Base-by-base conservation (phyloP, 441 rosid genomes). In the Pelargonium exstipulatum region DNA sequence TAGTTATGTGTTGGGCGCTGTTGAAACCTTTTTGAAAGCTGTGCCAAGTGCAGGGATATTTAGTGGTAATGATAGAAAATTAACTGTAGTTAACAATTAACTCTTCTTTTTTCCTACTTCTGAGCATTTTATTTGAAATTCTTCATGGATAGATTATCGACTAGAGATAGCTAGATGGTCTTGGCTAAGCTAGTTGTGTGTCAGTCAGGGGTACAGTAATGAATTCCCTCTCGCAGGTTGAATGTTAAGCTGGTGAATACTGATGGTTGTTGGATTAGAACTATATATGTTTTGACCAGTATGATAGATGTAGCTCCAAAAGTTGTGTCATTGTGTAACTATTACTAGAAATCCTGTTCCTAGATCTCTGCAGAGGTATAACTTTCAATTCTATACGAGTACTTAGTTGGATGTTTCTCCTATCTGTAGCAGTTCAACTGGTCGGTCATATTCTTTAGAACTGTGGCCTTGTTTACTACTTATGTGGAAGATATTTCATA, bases 1-100 rank as follows among this genome's bases (percentile, higher is more conserved):
- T 77, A 95, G 99, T 74, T 95, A 95, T 83, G 97, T 92, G 67
- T 86, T 95, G 88, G 99, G 99, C 81, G 98, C 99, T 73, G 96
- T 95, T 58, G 99, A 95, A 80, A 95, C 99, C 73, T 95, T 95
- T 78, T 77, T 95, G 72, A 92, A 92, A 76, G 99, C 99, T 16
- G 78, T 95, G 42, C 99, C 98, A 65, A 90, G 94, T 70, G 99
- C 98, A 73, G 99, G 96, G 53, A 89, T 95, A 70, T 95, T 95
- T 78, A 77, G 81, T 76, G 98, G 99, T 95, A 86, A 72, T 45
- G 64, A 61, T 62, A 76, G 7, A 65, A 9, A 22, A 49, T 14
- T 40, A 66, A 64, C 73, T 65, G 22, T 60, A 5, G 5, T 72
- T 42, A 68, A 66, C 9, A 55, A 51, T 60, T 55, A 37, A 13